Evolutionary conservation across 192 early-diverging fungal species (phyloP), one percentile per base, ranked within the genome.

Genomic region (Gaertneriomyces sp.): DNA sequence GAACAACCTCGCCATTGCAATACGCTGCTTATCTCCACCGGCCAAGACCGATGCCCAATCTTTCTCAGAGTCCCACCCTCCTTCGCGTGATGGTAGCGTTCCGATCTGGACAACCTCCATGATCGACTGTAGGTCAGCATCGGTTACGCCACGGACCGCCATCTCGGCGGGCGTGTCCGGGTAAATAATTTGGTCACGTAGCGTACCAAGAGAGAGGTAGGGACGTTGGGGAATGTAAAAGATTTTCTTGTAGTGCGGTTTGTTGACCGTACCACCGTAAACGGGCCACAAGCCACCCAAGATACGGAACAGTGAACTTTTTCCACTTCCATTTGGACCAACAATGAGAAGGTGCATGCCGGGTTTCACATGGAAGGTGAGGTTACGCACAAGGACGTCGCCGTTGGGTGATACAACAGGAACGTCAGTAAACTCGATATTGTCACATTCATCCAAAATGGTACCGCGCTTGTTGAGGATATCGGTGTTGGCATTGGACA

Each of bases 221-320:
- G 97, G 97, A 42, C 94, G 87, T 74, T 99, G 97, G 33, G 97
- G 95, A 61, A 99, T 93, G 77, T 99, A 99, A 60, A 99, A 95
- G 63, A 99, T 93, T 73, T 91, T 88, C 66, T 86, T 86, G 72
- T 55, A 55, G 53, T 58, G 42, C 45, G 82, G 79, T 58, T 79
- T 81, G 61, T 56, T 56, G 42, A 85, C 76, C 16, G 63, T 66
- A 39, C 85, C 83, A 3, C 90, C 93, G 77, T 92, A 98, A 16
- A 93, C 88, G 17, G 95, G 94, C 97, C 95, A 99, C 60, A 99
- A 82, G 0, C 92, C 93, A 58, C 91, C 93, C 6, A 99, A 79
- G 62, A 99, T 94, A 58, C 95, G 93, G 84, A 98, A 95, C 71
- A 98, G 78, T 46, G 92, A 93, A 19, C 89, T 89, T 78, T 83